Evolutionary conservation across 1,284 basidiomycete species (phyloP).

Genomic region (Irpex sp.): DNA sequence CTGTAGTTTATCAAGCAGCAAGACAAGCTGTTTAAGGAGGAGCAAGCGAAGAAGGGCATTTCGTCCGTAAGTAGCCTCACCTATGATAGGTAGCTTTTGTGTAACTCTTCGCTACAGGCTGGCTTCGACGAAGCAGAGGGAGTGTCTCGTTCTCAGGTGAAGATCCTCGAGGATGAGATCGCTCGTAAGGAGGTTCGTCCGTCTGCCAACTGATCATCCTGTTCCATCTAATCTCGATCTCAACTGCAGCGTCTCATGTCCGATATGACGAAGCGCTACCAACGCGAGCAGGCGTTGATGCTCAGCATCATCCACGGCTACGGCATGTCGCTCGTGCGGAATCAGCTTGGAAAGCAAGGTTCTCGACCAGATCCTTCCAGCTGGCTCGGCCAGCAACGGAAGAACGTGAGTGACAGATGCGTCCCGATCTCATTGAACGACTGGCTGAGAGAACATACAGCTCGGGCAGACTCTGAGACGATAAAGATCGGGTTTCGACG

Average conservation of each 20-base stretch:
- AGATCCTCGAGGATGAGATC: constrained; percentile 69
- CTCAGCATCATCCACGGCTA: constrained; percentile 68
- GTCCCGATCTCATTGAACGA: background rate
- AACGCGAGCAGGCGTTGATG: constrained; percentile 79
- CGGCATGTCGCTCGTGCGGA: constrained; percentile 63
- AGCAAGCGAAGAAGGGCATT: constrained; percentile 50
- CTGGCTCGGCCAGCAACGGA: constrained; percentile 62
- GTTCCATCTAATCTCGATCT: constrained; percentile 6
- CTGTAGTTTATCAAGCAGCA: constrained; percentile 87
- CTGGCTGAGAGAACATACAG: constrained; percentile 30
- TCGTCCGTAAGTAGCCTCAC: constrained; percentile 21
- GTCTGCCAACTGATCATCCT: constrained; percentile 3
- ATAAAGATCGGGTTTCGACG: constrained; percentile 13
- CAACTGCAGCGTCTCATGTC: constrained; percentile 43
- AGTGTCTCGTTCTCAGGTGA: constrained; percentile 67
- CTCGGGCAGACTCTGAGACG: constrained; percentile 32
- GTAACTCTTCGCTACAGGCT: constrained; percentile 31
- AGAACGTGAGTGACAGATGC: constrained; percentile 35
- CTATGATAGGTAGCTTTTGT: background rate
- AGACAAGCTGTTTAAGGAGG: constrained; percentile 83
- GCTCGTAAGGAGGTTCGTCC: constrained; percentile 52
- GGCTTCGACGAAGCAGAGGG: constrained; percentile 71
- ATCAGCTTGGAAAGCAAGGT: constrained; percentile 34
- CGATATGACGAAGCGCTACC: constrained; percentile 61
- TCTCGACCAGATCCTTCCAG: constrained; percentile 43